Evolutionary conservation across 805 yeast genomes (phyloP).

Genomic region (Metschnikowia matae): DNA sequence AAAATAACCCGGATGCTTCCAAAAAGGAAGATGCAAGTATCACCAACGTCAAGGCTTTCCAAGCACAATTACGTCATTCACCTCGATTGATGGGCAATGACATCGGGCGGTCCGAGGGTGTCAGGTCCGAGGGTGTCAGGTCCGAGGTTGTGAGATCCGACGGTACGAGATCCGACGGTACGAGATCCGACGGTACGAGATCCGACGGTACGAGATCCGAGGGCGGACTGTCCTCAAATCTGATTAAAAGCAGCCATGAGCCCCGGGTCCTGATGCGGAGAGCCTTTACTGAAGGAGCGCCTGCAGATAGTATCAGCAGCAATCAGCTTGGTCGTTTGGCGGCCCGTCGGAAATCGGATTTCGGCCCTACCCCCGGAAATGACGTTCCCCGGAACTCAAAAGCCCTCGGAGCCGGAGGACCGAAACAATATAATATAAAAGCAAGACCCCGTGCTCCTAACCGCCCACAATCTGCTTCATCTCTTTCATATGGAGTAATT

Average conservation of each 20-base stretch:
- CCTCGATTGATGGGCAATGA: background rate
- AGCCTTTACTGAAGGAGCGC: slow-evolving; percentile 3
- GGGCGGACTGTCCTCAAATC: background rate
- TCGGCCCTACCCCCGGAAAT: background rate
- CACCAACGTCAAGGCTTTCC: slow-evolving; percentile 3
- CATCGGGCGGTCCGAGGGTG: background rate
- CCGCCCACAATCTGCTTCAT: background rate
- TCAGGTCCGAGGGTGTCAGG: too few relatives aligned
- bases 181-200: too few relatives aligned
- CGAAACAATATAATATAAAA: background rate
- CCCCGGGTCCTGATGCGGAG: background rate
- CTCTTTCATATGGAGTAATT: background rate
- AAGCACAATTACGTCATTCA: background rate
- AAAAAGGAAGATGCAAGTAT: background rate
- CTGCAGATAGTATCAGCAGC: background rate
- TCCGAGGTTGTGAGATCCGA: too few relatives aligned
- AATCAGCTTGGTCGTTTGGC: background rate
- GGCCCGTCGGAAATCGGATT: background rate
- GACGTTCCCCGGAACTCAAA: background rate
- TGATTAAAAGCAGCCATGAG: background rate
- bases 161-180: background rate
- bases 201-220: background rate
- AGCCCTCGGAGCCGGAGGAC: too few relatives aligned
- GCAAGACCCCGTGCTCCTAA: background rate
- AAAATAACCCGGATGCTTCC: background rate